Base-by-base conservation (phyloP, 495 filamentous ascomycete species). In the Rusavskia elegans region DNA sequence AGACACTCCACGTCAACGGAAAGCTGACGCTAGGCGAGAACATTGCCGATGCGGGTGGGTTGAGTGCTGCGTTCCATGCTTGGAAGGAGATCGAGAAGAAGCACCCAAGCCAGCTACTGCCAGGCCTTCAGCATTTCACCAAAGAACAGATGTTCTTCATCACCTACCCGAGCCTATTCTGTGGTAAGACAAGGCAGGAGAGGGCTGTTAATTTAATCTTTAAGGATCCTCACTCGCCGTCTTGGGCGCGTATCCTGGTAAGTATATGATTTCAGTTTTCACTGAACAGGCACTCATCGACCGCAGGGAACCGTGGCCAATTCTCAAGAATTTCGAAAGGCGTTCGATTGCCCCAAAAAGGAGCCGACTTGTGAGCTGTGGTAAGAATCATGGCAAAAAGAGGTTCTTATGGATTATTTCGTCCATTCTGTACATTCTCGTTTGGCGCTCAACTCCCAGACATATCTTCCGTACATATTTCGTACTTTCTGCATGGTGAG, bases 71-170 rank as follows among this genome's bases (percentile, higher is more conserved):
- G 1, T 88, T 77, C 56, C 69, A 72, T 10, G 81, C 82, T 1
- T 88, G 84, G 84, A 76, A 79, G 61, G 71, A 72, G 53, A 74
- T 70, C 2, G 74, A 73, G 25, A 70, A 66, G 21, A 59, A 66
- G 3, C 69, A 67, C n/a, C 68, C 78, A 3, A 78, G 81, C 53
- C 61, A 72, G 55, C 59, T 70, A 38, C 69, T 88, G 0, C 84
- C 84, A 0, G 83, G 84, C 0, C 65, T 88, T 17, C 70, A 77
- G 27, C 53, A 66, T 40, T 87, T 85, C 53, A 77, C 72, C 29
- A 80, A 83, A 55, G 79, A 85, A 49, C 83, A 88, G 63, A 65
- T 88, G 19, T 86, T 87, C 68, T 87, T 84, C 53, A 69, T 86
- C 39, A 72, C 72, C 0, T 85, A 79, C 54, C 75, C 61, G 17